Evolutionary conservation across 805 yeast genomes (phyloP), one percentile per base, ranked within the genome.

Genomic region (Wickerhamomyces strasburgensis): DNA sequence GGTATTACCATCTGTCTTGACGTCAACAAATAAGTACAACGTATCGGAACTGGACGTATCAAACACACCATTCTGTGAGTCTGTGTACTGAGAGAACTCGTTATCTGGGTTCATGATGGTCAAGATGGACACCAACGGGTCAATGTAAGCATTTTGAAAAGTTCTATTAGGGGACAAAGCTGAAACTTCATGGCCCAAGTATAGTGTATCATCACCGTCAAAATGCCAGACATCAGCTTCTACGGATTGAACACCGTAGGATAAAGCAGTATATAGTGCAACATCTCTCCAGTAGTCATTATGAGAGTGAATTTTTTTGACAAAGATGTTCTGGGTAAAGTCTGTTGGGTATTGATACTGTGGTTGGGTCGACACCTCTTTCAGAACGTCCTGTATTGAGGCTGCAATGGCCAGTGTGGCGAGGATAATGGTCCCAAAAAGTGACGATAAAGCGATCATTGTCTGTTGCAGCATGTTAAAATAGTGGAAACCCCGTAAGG

Each of bases 281-380:
- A 65, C 56, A 11, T 58, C 54, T 48, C 87, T 61, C 84, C 86
- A 80, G 57, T 80, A 82, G 55, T 81, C 87, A 49, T 81, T 81
- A 54, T 81, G 89, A 1, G 85, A 77, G 52, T 81, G 88, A 27
- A 80, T 64, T 27, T 66, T 64, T 31, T 56, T 54, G 31, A 54
- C 52, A 31, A 51, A 51, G 33, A 52, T 42, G 37, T 51, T 29
- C 19, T 49, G 40, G 19, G 57, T 52, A 27, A 45, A 35, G 31
- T 50, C 56, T 6, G 51, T 34, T 10, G 39, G 10, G 39, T 49
- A 51, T n/a, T 34, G 31, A 5, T 53, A 47, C 9, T n/a, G 29
- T 8, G 40, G 31, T 1, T 49, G 24, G 9, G 42, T 48, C 21
- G 40, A 26, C 23, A 47, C 38, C 17, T 46, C 44, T 13, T 42